A percentile compares a stretch with the other conserved stretches of the same genome.
These are phyloP conservation scores for Coccinonectria pachysandricola DNA, from an alignment of 2,329 filamentous ascomycete genomes.

Conservation along the genomic window DNA sequence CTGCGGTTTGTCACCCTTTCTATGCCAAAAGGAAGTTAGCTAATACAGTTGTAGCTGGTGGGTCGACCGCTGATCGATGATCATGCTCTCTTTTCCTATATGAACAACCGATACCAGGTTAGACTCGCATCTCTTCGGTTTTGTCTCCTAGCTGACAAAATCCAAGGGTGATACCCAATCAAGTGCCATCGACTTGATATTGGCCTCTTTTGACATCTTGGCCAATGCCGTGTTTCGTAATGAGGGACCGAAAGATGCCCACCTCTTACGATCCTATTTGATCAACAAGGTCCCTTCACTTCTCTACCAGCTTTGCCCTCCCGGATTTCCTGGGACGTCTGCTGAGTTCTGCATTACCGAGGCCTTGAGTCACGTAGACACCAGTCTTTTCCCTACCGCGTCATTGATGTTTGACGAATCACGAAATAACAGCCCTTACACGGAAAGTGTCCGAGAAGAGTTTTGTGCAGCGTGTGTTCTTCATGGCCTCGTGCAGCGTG, in stretches of 20 bases:
- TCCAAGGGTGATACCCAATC: slow-evolving; percentile 64
- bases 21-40: neutral
- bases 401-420: slow-evolving; percentile 49
- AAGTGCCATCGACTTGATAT: slow-evolving; percentile 71
- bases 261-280: slow-evolving; percentile 76
- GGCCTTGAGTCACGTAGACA: slow-evolving; percentile 71
- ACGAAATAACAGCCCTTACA: slow-evolving; percentile 47
- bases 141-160: slow-evolving; percentile 3
- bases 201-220: slow-evolving; percentile 81
- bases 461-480: slow-evolving; percentile 87
- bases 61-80: slow-evolving; percentile 80
- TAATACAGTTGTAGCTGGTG: slow-evolving; percentile 47
- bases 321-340: slow-evolving; percentile 64
- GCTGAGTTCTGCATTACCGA: slow-evolving; percentile 59
- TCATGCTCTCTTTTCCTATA: slow-evolving; percentile 61
- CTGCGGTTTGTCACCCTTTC: slow-evolving; percentile 44
- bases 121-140: slow-evolving; percentile 6
- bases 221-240: slow-evolving; percentile 72
- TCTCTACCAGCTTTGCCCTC: slow-evolving; percentile 45
- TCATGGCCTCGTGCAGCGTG: slow-evolving; percentile 71
- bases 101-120: slow-evolving; percentile 78
- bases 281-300: slow-evolving; percentile 55
- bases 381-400: slow-evolving; percentile 58
- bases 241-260: slow-evolving; percentile 47
- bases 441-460: slow-evolving; percentile 52